These are phyloP conservation scores for Rhizoclosmatium globosum DNA, from an alignment of 192 early-diverging fungal genomes.

Conservation along the genomic window DNA sequence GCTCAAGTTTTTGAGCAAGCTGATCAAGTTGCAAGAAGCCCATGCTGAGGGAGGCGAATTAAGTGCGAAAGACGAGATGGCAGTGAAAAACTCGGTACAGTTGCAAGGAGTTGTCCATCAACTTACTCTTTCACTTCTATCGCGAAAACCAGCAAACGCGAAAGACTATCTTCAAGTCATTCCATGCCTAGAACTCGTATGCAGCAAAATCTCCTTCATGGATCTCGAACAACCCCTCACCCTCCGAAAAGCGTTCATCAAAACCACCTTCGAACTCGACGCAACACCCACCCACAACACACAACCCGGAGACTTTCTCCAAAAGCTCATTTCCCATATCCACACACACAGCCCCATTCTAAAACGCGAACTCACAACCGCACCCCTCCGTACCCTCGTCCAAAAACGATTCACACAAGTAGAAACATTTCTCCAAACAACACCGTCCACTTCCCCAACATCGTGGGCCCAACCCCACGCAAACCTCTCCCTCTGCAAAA, in stretches of 20 bases:
- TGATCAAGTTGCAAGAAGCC: background rate
- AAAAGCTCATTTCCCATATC: background rate
- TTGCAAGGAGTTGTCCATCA: background rate
- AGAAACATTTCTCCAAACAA: background rate
- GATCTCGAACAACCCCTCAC: background rate
- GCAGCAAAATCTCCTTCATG: background rate
- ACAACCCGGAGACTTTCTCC: background rate
- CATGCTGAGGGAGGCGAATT: background rate
- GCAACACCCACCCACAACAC: background rate
- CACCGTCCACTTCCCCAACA: background rate
- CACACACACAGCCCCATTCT: background rate
- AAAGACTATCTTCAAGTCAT: background rate
- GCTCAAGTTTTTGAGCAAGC: conserved; percentile 5
- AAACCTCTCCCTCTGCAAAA: background rate
- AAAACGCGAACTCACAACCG: background rate
- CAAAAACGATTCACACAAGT: background rate
- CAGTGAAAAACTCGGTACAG: background rate
- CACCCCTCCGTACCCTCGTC: background rate
- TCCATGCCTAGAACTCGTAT: background rate
- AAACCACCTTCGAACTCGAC: background rate
- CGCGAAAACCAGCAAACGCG: background rate
- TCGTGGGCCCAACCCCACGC: background rate
- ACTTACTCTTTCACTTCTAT: background rate
- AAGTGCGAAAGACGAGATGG: background rate
- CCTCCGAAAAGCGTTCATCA: background rate